Evolutionary conservation across 1,284 basidiomycete species (phyloP), one percentile per base, ranked within the genome.

Genomic region (Ceratobasidium sp.): DNA sequence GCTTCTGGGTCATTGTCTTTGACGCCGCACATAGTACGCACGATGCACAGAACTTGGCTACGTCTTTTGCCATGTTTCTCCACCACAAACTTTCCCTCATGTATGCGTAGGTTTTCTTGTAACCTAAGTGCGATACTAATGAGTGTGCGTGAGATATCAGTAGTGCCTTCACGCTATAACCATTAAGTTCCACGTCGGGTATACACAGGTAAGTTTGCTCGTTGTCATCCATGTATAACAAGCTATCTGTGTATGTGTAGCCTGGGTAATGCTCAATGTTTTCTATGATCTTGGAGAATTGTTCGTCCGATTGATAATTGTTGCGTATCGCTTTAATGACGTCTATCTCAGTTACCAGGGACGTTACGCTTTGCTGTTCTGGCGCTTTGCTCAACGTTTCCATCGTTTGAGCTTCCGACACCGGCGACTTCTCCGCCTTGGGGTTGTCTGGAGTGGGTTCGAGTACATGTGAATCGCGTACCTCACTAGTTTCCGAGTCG

Each of bases 61-160:
- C 77, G 56, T 85, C 81, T 0, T 59, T 19, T 0, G 78, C 77
- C 74, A 84, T 80, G 0, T 76, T 69, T 54, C 79, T 76, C 84
- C 84, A 86, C 82, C 82, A 86, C 3, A 83, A 81, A 17, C 81
- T 69, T 6, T 80, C 79, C 8, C 80, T 56, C 6, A 84, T 75
- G 57, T 80, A 81, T 7, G 54, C 33, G 4, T 82, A 41, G 0
- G 83, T 84, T 74, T 84, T 85, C 1, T 24, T n/a, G 11, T 77
- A 41, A 0, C 83, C 82, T 0, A 84, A 75, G 74, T 85, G 82
- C 0, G 82, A 82, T 8, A 83, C 72, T 3, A 82, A 24, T 17
- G 48, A 51, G 6, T 51, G 19, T 51, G 48, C 19, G 19, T 53
- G 64, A 14, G 64, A 15, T 9, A 66, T 66, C 11, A 66, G 48